Conservation (phyloP, 768 basidiomycete genomes). For the Inosperma sp. region DNA sequence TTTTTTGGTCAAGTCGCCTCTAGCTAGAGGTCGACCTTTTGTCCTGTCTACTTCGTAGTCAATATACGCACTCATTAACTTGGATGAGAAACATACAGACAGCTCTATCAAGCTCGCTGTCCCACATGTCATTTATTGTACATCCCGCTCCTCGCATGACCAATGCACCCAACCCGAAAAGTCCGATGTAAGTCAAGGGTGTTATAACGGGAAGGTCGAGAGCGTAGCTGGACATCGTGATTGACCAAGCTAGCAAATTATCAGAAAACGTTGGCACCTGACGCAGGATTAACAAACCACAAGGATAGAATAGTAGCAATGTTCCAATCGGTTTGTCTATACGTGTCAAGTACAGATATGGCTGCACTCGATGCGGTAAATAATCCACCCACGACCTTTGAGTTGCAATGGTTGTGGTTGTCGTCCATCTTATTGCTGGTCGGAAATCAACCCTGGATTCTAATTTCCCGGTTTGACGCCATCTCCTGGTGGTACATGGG, state of each 20-base stretch:
- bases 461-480: too few species aligned
- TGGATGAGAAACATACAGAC: slow-evolving; percentile 57
- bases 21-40: slow-evolving; percentile 79
- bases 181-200: slow-evolving; percentile 68
- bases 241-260: slow-evolving; percentile 99
- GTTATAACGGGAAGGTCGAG: slow-evolving; percentile 58
- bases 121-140: slow-evolving; percentile 99
- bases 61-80: not conserved
- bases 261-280: too few species aligned
- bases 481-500: too few species aligned
- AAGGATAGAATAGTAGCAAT: slow-evolving; percentile 87
- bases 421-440: too few species aligned
- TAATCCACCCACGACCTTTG: slow-evolving; percentile 60
- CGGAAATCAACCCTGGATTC: too few species aligned
- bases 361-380: slow-evolving; percentile 53
- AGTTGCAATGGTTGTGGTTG: not conserved
- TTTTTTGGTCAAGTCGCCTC: slow-evolving; percentile 67
- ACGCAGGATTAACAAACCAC: slow-evolving; percentile 56
- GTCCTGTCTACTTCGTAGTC: slow-evolving; percentile 62
- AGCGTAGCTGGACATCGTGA: slow-evolving; percentile 92
- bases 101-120: slow-evolving; percentile 82
- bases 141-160: slow-evolving; percentile 98
- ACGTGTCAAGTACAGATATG: slow-evolving; percentile 83
- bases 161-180: slow-evolving; percentile 88
- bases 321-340: slow-evolving; percentile 97